phyloP scores from a whole-genome alignment of 768 basidiomycete species.

The Leucosporidium creatinivorum region DNA sequence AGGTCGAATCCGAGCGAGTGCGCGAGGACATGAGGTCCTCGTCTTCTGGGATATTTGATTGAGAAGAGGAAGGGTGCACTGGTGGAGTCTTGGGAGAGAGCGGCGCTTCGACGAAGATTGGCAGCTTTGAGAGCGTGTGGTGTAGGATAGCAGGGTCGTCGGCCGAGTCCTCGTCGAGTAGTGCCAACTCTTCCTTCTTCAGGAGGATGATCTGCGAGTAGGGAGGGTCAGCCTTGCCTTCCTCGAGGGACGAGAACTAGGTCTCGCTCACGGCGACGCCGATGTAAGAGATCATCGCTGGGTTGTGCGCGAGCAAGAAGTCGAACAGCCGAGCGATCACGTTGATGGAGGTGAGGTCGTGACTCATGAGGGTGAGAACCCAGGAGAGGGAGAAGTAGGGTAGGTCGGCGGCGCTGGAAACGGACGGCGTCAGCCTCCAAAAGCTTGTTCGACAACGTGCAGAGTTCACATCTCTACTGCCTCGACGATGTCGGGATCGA shows the following conservation, averaged over 20 bases:
- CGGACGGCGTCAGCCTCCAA: background rate
- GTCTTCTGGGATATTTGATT: background rate
- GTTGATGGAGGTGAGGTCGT: conserved; percentile 44
- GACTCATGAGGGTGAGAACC: conserved; percentile 46
- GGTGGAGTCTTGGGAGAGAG: background rate
- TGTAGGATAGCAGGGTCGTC: conserved; percentile 45
- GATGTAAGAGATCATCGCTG: conserved; percentile 45
- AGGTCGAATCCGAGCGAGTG: background rate
- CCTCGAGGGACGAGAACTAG: background rate
- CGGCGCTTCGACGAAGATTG: conserved; percentile 9
- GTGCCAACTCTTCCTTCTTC: conserved; percentile 14
- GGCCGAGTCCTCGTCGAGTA: conserved; percentile 36
- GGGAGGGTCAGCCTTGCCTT: background rate
- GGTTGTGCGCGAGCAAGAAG: conserved; percentile 45
- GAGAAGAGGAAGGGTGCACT: background rate
- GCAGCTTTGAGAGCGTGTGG: conserved; percentile 40
- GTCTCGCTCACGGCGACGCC: conserved; percentile 42
- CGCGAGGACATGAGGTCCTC: conserved; percentile 15
- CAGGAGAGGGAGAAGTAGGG: conserved; percentile 48
- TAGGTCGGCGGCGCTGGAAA: conserved; percentile 40
- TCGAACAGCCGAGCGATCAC: conserved; percentile 45
- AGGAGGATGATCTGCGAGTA: conserved; percentile 41
- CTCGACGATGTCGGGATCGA: conserved; percentile 41
- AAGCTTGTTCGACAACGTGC: background rate
- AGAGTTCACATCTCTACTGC: conserved; percentile 39